phyloP scores from a whole-genome alignment of 2,329 filamentous ascomycete species.

The Immersiporthe knoxdaviesiana region DNA sequence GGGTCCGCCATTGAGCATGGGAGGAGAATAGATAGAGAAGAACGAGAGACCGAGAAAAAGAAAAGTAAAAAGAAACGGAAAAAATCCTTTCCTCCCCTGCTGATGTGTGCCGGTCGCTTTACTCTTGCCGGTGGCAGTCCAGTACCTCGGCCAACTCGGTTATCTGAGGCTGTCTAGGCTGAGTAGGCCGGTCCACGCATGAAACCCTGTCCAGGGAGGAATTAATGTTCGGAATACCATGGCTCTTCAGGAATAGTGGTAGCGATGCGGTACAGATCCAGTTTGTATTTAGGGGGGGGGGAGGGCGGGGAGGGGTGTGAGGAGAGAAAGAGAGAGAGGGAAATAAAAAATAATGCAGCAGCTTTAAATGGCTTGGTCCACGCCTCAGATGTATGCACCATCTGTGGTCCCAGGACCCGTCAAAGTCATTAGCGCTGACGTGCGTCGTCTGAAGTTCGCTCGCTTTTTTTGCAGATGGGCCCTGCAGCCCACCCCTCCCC shows the following conservation, averaged over 20 bases:
- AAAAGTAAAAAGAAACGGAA: too few species aligned
- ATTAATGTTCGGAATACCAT: not conserved
- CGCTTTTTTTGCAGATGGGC: conserved; percentile 1
- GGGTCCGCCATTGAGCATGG: not conserved
- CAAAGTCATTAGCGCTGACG: conserved; percentile 12
- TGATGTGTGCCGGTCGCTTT: not conserved
- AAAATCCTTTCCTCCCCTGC: not conserved
- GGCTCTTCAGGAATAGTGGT: conserved; percentile 1
- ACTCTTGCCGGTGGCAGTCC: not conserved
- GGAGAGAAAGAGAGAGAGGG: not conserved
- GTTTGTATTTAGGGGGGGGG: not conserved
- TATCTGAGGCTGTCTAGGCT: not conserved
- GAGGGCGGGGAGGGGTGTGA: too few species aligned
- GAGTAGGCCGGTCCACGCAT: not conserved
- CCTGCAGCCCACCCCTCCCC: not conserved
- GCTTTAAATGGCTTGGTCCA: not conserved
- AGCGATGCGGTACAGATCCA: conserved; percentile 4
- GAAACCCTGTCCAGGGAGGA: conserved; percentile 5
- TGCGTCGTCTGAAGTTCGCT: conserved; percentile 17
- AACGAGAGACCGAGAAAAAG: too few species aligned
- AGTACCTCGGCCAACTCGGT: conserved; percentile 3
- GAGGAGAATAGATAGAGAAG: too few species aligned
- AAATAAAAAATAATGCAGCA: not conserved
- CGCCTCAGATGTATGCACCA: not conserved
- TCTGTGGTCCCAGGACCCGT: conserved; percentile 1